A percentile compares a stretch with the other conserved stretches of the same genome.
Evolutionary conservation across 306 rosid genomes (phyloP).

Genomic region (Myrica gale): DNA sequence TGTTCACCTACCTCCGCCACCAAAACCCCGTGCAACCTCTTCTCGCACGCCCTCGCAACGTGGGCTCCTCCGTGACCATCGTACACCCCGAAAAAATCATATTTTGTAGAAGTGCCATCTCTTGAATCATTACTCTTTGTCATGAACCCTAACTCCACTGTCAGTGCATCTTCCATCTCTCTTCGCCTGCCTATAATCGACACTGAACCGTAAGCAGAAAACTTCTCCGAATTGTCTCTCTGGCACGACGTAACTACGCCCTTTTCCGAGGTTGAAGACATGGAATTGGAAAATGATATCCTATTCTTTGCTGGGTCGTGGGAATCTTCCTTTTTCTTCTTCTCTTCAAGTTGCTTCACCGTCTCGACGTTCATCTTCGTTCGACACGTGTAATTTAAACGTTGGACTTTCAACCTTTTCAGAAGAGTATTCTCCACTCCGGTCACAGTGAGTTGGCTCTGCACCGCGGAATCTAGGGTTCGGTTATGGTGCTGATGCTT

Average conservation of each 20-base stretch:
- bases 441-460: slow-evolving; percentile 12
- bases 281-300: slow-evolving; percentile 44
- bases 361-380: slow-evolving; percentile 28
- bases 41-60: slow-evolving; percentile 65
- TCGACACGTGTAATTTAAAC: slow-evolving; percentile 47
- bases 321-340: slow-evolving; percentile 9
- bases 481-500: no score
- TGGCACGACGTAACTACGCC: slow-evolving; percentile 9
- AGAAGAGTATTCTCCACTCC: slow-evolving; percentile 29
- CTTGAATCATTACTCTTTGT: slow-evolving; percentile 3
- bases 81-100: slow-evolving; percentile 68
- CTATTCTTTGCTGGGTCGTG: slow-evolving; percentile 15
- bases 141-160: slow-evolving; percentile 53
- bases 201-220: slow-evolving; percentile 42
- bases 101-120: slow-evolving; percentile 19
- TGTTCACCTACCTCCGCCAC: slow-evolving; percentile 44
- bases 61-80: slow-evolving; percentile 86
- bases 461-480: slow-evolving; percentile 22
- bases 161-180: slow-evolving; percentile 90
- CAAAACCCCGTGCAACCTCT: slow-evolving; percentile 53
- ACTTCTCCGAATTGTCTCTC: not conserved
- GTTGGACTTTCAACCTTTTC: slow-evolving; percentile 41
- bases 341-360: not conserved
- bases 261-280: slow-evolving; percentile 8
- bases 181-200: slow-evolving; percentile 73